Conservation (phyloP, 2,329 filamentous ascomycete species). For the Colletotrichum tanaceti region DNA sequence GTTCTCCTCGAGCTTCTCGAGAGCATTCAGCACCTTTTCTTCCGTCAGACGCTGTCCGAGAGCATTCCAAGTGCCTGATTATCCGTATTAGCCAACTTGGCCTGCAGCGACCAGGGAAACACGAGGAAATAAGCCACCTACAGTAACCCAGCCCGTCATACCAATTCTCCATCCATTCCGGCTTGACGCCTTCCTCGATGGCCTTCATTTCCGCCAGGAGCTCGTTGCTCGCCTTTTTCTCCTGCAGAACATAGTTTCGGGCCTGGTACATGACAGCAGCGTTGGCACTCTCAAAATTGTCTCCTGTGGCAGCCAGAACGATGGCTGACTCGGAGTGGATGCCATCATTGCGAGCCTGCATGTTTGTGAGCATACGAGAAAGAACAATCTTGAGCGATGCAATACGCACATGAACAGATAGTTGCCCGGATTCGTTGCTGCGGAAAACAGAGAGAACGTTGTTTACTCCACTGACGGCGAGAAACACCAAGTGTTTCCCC, state of each 20-base stretch:
- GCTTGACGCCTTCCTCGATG: constrained; percentile 61
- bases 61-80: constrained; percentile 86
- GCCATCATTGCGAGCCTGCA: constrained; percentile 74
- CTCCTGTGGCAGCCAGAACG: constrained; percentile 77
- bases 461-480: constrained; percentile 80
- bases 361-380: constrained; percentile 34
- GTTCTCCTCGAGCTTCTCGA: constrained; percentile 76
- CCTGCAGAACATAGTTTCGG: constrained; percentile 68
- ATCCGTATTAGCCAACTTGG: constrained; percentile 24
- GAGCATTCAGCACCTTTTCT: constrained; percentile 79
- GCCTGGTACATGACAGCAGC: constrained; percentile 89
- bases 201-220: constrained; percentile 59
- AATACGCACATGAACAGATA: constrained; percentile 72
- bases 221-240: constrained; percentile 57
- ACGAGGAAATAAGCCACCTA: constrained; percentile 48
- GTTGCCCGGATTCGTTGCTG: constrained; percentile 71
- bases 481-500: constrained; percentile 80
- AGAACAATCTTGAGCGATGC: no score
- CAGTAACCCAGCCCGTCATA: constrained; percentile 95
- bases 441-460: constrained; percentile 77
- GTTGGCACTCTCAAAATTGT: constrained; percentile 79
- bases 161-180: constrained; percentile 85
- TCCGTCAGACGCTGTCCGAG: constrained; percentile 86
- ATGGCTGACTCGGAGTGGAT: constrained; percentile 64
- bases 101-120: not conserved